Evolutionary conservation across 2,329 filamentous ascomycete species (phyloP), one percentile per base, ranked within the genome.

Genomic region (Colletotrichum viniferum): DNA sequence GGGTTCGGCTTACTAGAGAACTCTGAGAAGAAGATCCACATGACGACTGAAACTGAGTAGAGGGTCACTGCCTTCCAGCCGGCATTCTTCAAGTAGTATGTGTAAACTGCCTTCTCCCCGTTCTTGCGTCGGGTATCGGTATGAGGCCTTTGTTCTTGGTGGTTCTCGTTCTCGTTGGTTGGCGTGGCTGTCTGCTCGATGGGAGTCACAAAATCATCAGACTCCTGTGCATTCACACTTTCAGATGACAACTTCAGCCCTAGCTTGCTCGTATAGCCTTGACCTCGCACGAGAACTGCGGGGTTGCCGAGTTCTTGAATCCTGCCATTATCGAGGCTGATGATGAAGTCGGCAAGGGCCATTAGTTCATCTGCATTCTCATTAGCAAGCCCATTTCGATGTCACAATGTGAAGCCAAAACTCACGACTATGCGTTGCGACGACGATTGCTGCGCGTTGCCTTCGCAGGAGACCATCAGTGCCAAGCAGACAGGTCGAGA

Each of bases 401-500:
- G 48, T 24, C 48, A 55, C 5, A 13, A 24, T 2, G 48, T n/a
- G n/a, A n/a, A 9, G 4, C 1, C 7, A n/a, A 28, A 10, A 65
- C 73, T 21, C 28, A 76, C 73, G 69, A 16, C n/a, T 56, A 24
- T 76, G 73, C 1, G 73, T 73, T 36, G 63, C 69, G 4, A 73
- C 60, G 14, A 76, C 8, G 3, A 73, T 26, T 5, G 69, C 4
- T 2, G 32, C 13, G 16, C 8, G 32, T 3, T 69, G 48, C 34
- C 34, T 62, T 1, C 56, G 43, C 3, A 76, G 9, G 21, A 73
- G 56, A 14, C 73, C 56, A 6, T 60, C 43, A 6, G 7, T 4
- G 3, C 69, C 69, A n/a, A 76, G 14, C 7, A 76, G 26, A 21
- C 63, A 21, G 7, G 6, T 64, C 13, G 63, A 68, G 18, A 73